Conservation (phyloP, 2,329 filamentous ascomycete genomes). For the Parafenestella ontariensis region DNA sequence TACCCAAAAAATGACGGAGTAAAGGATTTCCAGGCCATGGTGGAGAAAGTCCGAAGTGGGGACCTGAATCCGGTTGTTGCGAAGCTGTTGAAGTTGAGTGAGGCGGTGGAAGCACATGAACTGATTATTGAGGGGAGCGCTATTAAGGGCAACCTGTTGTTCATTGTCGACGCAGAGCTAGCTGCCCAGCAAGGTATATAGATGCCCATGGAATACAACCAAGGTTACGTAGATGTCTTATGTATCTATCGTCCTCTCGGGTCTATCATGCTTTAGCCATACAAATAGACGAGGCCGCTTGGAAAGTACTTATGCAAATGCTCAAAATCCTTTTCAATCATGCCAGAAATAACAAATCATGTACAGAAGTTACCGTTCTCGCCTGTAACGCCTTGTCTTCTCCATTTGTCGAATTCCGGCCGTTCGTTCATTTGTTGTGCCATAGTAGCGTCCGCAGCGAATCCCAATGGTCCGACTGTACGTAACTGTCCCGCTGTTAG, state of each 20-base stretch:
- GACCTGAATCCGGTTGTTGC: slow-evolving; percentile 8
- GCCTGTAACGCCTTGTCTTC: neutral
- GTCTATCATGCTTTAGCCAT: neutral
- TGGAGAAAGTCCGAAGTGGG: slow-evolving; percentile 10
- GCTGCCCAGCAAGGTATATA: slow-evolving; percentile 6
- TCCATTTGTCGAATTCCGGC: neutral
- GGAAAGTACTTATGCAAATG: neutral
- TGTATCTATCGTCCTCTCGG: neutral
- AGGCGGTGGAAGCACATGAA: slow-evolving; percentile 10
- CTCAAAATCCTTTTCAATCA: neutral
- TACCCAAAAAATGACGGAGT: slow-evolving; percentile 7
- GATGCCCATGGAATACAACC: neutral
- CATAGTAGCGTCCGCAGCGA: slow-evolving; percentile 82
- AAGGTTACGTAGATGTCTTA: neutral
- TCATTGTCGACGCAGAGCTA: slow-evolving; percentile 8
- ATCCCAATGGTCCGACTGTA: slow-evolving; percentile 89
- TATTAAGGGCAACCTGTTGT: slow-evolving; percentile 14
- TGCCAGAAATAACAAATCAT: neutral
- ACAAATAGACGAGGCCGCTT: neutral
- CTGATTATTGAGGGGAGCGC: slow-evolving; percentile 8
- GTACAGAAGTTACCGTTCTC: neutral
- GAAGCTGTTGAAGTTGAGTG: slow-evolving; percentile 8
- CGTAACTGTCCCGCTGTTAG: slow-evolving; percentile 60
- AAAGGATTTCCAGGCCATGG: slow-evolving; percentile 8
- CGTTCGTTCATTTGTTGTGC: slow-evolving; percentile 70